Evolutionary conservation across 2,329 filamentous ascomycete species (phyloP), one percentile per base, ranked within the genome.

Genomic region (Cladosporium sphaerospermum): DNA sequence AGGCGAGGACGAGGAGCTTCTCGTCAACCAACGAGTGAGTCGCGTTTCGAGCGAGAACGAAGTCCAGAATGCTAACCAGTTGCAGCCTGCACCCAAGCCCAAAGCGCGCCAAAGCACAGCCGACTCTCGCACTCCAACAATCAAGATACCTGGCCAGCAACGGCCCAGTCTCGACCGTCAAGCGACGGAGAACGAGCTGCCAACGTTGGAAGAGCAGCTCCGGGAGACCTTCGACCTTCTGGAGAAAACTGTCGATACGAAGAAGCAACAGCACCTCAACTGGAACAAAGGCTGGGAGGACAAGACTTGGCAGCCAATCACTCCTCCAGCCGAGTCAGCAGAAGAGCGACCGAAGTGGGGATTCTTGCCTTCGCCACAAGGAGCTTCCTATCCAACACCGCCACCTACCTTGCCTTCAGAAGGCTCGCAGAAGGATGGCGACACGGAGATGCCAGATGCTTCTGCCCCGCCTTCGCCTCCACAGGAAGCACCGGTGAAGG

Each of bases 211-310:
- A 56, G 89, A 96, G 63, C 81, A 89, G 62, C 78, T 86, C 52
- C 83, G 83, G 41, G 88, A 95, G 70, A 89, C 88, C 69, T 86
- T 92, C 61, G 89, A 87, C 61, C 83, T 88, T 62, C 83, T 96
- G 61, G 80, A 86, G 57, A 78, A 79, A 59, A 89, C 95, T 64
- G 89, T 97, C 67, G 88, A 95, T 69, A 83, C 83, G 62, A 92
- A 95, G 71, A 84, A 95, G 52, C 80, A 86, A 63, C 92, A 93
- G 71, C 92, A 96, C 72, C 83, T 86, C 62, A 84, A 87, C 68
- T 96, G 92, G 90, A 96, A 96, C 71, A 80, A 88, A 62, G 86
- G 88, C 65, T 90, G 89, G 75, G 81, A 95, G 63, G 91, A 97
- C 73, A 79, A 90, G 67, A 96, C 92, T 57, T 84, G 85, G 73